Evolutionary conservation across 805 yeast species (phyloP), one percentile per base, ranked within the genome.

Genomic region (Wickerhamiella qilinensis): DNA sequence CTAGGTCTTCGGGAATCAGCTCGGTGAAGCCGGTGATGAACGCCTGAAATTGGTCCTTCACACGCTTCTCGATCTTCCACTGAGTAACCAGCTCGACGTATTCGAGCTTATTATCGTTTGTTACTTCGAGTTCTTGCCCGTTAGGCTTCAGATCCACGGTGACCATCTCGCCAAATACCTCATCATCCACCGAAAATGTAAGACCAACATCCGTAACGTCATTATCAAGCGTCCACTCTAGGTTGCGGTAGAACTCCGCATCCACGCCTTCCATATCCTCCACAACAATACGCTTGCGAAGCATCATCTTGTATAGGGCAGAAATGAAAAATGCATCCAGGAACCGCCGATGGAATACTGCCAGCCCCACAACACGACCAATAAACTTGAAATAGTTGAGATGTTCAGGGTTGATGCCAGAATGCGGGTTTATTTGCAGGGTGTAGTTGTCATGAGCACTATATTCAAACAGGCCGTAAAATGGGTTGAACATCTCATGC

Each of bases 241-340:
- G 67, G 19, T 94, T 88, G 55, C 91, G 75, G 64, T 84, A 84
- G 63, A 88, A 85, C 56, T 91, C 97, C 19, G 94, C 88, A 61
- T 91, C 99, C 43, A 93, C 96, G 61, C 96, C 94, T 61, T 91
- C 98, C 93, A 91, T 80, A 62, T 91, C 99, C 59, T 83, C 94
- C 49, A 91, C 65, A 2, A 84, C 88, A 48, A 91, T 94, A 65
- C 85, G 85, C 62, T 91, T 91, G 56, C 76, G 83, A 51, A 91
- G 68, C 80, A 91, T 84, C 96, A 91, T 84, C 66, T 91, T 91
- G 64, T 91, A 91, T 59, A 91, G 73, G 1, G 98, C 97, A 48
- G 95, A 95, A 52, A 93, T 94, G 60, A 91, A 91, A 71, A 91
- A 91, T 0, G 97, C 97, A 60, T 91, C 99, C 57, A 91, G 65